These are phyloP conservation scores for Saraca asoca DNA, from an alignment of 331 rosid species.

Conservation along the genomic window DNA sequence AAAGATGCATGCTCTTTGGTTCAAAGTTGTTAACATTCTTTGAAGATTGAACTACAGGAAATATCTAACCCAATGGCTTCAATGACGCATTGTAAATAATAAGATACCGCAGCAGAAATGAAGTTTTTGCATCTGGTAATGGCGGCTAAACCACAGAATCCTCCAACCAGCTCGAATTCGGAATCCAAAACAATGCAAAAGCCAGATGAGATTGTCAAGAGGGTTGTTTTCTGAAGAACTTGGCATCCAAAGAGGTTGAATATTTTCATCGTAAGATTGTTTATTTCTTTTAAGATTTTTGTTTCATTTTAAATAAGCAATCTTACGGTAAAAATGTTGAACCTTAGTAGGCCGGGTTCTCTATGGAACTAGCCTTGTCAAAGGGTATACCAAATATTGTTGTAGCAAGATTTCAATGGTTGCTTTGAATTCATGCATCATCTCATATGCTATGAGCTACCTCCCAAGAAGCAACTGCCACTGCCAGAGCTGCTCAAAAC, in stretches of 20 bases:
- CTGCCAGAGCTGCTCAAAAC: slow-evolving; percentile 61
- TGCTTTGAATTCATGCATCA: slow-evolving; percentile 14
- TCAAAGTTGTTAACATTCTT: neutral
- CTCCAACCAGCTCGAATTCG: slow-evolving; percentile 19
- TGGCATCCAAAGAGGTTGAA: too few species aligned
- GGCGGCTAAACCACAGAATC: slow-evolving; percentile 20
- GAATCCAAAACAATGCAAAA: slow-evolving; percentile 22
- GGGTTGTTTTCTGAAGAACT: too few species aligned
- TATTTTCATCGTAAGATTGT: too few species aligned
- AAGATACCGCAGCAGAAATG: neutral
- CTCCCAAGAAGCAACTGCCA: slow-evolving; percentile 53
- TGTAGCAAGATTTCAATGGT: slow-evolving; percentile 10
- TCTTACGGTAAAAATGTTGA: too few species aligned
- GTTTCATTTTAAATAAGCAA: too few species aligned
- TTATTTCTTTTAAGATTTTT: too few species aligned
- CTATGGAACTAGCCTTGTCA: too few species aligned
- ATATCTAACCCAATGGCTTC: neutral
- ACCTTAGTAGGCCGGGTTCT: too few species aligned
- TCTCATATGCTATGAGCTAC: slow-evolving; percentile 41
- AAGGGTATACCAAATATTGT: neutral
- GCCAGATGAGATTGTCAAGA: slow-evolving; percentile 3
- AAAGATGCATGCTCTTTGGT: neutral
- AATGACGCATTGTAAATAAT: slow-evolving; percentile 22
- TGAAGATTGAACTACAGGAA: slow-evolving; percentile 22
- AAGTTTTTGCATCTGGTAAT: slow-evolving; percentile 17